Base-by-base conservation (phyloP, 805 yeast genomes). In the Candida palmyrensis region DNA sequence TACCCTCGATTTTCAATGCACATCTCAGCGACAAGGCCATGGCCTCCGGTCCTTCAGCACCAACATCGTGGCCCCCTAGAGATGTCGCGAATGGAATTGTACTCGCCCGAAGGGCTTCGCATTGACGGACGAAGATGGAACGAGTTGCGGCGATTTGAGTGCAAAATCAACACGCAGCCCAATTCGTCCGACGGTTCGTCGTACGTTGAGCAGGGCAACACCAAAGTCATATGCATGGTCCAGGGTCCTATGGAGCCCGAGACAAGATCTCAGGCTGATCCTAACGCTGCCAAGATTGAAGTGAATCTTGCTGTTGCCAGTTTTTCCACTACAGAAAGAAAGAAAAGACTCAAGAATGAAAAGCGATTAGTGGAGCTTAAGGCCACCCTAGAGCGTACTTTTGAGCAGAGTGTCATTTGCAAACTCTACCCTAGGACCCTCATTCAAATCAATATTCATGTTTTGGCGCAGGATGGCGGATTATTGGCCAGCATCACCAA, bases 51-150 rank as follows among this genome's bases (percentile, higher is more conserved):
- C n/a, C n/a, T n/a, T n/a, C n/a, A n/a, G n/a, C n/a, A n/a, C n/a
- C n/a, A n/a, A n/a, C n/a, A n/a, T n/a, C n/a, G n/a, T n/a, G n/a
- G n/a, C n/a, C n/a, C n/a, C n/a, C n/a, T n/a, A n/a, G n/a, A 17
- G 7, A 77, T 77, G 82, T 75, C 81, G 26, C 68, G 84, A 35
- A 59, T 78, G 46, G 98, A 92, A 65, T 59, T 92, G 28, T 90
- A 85, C 53, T 89, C 97, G 0, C 96, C 96, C 5, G 97, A 92
- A 59, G 98, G 98, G 4, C 70, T 92, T 29, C 70, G 98, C 43
- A 66, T 82, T 10, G 97, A 92, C 55, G 98, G 98, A 2, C 77
- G 98, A 47, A 72, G 98, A 41, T 88, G 92, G 88, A 87, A 90
- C 49, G 98, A 92, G 56, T 69, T 89, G 27, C 78, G 97, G 31